A percentile compares a stretch with the other conserved stretches of the same genome.
These are phyloP conservation scores for Usnea hakonensis DNA, from an alignment of 495 filamentous ascomycete genomes.

Conservation along the genomic window DNA sequence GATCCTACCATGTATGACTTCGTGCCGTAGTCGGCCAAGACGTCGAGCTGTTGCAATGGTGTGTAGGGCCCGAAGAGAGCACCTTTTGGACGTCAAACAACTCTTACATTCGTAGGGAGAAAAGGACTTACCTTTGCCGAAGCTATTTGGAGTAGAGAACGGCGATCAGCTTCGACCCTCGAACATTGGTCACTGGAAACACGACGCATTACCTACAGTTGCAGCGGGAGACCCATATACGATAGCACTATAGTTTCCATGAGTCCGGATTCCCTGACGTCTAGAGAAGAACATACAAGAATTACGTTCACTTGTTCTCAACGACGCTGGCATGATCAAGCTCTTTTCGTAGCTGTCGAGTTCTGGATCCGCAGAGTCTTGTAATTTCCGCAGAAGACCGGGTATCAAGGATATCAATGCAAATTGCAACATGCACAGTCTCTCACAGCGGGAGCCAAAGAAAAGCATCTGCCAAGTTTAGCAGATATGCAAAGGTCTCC, in stretches of 20 bases:
- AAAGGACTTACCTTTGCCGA: conserved; percentile 57
- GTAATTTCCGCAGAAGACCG: conserved; percentile 72
- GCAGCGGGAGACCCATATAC: conserved; percentile 91
- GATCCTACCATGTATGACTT: conserved; percentile 97
- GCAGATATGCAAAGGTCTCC: not conserved
- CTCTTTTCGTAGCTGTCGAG: conserved; percentile 74
- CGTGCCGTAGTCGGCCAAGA: conserved; percentile 87
- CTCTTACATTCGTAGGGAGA: not conserved
- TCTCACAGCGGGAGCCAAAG: conserved; percentile 90
- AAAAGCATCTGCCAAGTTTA: conserved; percentile 80
- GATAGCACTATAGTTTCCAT: conserved; percentile 53
- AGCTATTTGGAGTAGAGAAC: conserved; percentile 28
- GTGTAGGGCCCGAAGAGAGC: conserved; percentile 96
- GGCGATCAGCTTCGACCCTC: conserved; percentile 3
- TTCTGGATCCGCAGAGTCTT: conserved; percentile 88
- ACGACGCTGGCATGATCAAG: conserved; percentile 69
- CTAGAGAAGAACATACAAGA: conserved; percentile 44
- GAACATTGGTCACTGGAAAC: not conserved
- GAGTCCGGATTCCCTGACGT: conserved; percentile 18
- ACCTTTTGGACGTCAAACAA: conserved; percentile 45
- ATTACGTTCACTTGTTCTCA: conserved; percentile 83
- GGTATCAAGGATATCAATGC: conserved; percentile 91
- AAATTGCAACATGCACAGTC: conserved; percentile 96
- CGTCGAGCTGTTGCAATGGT: conserved; percentile 87
- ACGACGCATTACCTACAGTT: conserved; percentile 43